Conservation (phyloP, 305 asterid genomes). For the Fraxinus platypoda region DNA sequence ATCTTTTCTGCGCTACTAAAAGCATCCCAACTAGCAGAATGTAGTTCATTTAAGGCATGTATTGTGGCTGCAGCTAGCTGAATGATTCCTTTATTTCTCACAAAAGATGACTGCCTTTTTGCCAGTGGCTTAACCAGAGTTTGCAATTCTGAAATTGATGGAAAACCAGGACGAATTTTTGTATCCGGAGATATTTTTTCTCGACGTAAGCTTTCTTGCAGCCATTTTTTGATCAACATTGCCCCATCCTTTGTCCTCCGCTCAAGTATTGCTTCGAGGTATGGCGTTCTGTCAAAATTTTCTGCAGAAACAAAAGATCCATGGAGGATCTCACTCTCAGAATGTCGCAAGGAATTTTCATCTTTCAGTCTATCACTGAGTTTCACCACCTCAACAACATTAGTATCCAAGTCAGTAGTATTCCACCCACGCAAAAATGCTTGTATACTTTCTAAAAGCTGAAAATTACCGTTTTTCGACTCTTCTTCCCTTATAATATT, state of each 20-base stretch:
- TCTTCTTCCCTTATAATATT: slow-evolving; percentile 46
- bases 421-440: slow-evolving; percentile 89
- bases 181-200: slow-evolving; percentile 59
- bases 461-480: slow-evolving; percentile 37
- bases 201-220: slow-evolving; percentile 72
- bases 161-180: slow-evolving; percentile 65
- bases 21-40: slow-evolving; percentile 81
- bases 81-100: slow-evolving; percentile 77
- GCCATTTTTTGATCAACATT: slow-evolving; percentile 88
- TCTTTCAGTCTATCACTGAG: slow-evolving; percentile 49
- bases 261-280: slow-evolving; percentile 78
- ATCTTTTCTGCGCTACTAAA: slow-evolving; percentile 91
- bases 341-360: slow-evolving; percentile 32
- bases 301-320: slow-evolving; percentile 87
- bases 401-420: slow-evolving; percentile 43
- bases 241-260: slow-evolving; percentile 81
- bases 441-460: slow-evolving; percentile 67
- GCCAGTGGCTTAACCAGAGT: slow-evolving; percentile 65
- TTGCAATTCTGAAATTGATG: slow-evolving; percentile 68
- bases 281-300: slow-evolving; percentile 71
- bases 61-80: slow-evolving; percentile 79
- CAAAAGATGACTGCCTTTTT: slow-evolving; percentile 54
- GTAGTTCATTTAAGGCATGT: slow-evolving; percentile 58
- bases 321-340: slow-evolving; percentile 44
- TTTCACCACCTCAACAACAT: slow-evolving; percentile 45